Evolutionary conservation across 495 filamentous ascomycete genomes (phyloP).

Genomic region (Ramalina peruviana): DNA sequence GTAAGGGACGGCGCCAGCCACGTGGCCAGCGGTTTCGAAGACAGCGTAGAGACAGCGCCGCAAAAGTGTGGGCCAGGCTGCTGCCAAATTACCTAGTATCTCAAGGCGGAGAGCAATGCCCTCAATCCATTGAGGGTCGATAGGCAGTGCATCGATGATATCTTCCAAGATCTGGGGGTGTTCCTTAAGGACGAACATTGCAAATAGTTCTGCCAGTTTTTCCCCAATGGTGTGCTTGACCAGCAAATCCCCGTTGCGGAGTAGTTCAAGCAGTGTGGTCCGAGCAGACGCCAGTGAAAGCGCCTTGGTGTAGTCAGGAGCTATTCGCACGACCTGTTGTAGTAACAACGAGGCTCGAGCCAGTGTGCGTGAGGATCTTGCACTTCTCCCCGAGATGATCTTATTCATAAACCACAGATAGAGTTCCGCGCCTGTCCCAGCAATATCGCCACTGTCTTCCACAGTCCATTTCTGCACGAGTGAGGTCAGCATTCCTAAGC

Average conservation of each 20-base stretch:
- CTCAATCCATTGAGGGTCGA: constrained; percentile 54
- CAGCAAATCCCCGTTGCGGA: constrained; percentile 49
- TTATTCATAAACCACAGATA: constrained; percentile 64
- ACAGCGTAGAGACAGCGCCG: constrained; percentile 81
- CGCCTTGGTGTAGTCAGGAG: constrained; percentile 44
- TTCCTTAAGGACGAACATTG: constrained; percentile 57
- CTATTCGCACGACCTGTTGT: constrained; percentile 47
- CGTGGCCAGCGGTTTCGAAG: constrained; percentile 69
- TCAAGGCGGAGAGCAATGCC: constrained; percentile 76
- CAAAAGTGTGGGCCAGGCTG: constrained; percentile 65
- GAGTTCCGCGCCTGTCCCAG: constrained; percentile 51
- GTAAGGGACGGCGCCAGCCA: constrained; percentile 47
- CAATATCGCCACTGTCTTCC: constrained; percentile 37
- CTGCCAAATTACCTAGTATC: constrained; percentile 58
- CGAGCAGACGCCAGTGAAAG: constrained; percentile 49
- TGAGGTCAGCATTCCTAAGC: constrained; percentile 54
- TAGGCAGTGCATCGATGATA: constrained; percentile 57
- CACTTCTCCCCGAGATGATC: constrained; percentile 44
- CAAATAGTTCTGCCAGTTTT: constrained; percentile 60
- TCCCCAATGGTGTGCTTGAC: constrained; percentile 65
- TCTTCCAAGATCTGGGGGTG: constrained; percentile 76
- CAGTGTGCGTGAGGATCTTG: constrained; percentile 54
- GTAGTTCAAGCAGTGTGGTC: constrained; percentile 58
- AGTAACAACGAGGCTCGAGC: constrained; percentile 47
- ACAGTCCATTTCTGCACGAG: constrained; percentile 52